Percentiles rank a stretch among this genome's conserved stretches.
phyloP scores from a whole-genome alignment of 139 green algal genomes.

The Haematococcus sp. region DNA sequence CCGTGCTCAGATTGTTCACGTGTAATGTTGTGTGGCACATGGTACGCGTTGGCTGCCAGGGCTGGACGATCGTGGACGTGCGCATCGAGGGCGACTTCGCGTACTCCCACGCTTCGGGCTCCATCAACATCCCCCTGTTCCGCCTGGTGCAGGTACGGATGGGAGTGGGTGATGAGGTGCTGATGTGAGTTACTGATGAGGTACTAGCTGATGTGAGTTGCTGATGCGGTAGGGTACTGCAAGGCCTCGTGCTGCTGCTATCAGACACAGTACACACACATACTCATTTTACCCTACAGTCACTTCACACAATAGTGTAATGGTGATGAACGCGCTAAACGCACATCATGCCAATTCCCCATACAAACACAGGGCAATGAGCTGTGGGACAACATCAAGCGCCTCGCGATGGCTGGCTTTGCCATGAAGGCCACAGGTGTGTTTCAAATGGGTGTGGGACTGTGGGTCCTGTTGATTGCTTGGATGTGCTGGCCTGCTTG shows the following conservation, averaged over 20 bases:
- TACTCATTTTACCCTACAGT: not conserved
- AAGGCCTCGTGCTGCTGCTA: not conserved
- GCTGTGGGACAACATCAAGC: slow-evolving; percentile 66
- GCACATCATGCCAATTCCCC: not conserved
- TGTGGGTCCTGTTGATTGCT: too few relatives aligned
- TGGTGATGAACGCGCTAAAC: not conserved
- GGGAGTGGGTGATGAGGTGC: too few relatives aligned
- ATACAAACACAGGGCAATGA: slow-evolving; percentile 25
- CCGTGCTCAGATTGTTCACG: too few relatives aligned
- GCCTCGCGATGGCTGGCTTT: slow-evolving; percentile 58
- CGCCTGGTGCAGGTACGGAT: slow-evolving; percentile 33
- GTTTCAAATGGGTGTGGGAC: not conserved
- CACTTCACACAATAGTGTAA: not conserved
- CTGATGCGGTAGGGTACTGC: not conserved
- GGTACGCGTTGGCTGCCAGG: slow-evolving; percentile 10
- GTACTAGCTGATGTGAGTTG: too few relatives aligned
- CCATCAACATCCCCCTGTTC: slow-evolving; percentile 66
- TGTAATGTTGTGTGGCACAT: not conserved
- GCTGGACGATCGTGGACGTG: slow-evolving; percentile 63
- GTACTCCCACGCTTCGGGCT: slow-evolving; percentile 16
- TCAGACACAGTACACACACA: too few relatives aligned
- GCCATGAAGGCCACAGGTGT: slow-evolving; percentile 69
- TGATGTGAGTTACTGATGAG: too few relatives aligned
- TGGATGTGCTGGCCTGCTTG: too few relatives aligned
- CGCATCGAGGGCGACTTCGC: slow-evolving; percentile 32